These are phyloP conservation scores for Candida sanyaensis DNA, from an alignment of 1,139 yeast species.

Conservation along the genomic window DNA sequence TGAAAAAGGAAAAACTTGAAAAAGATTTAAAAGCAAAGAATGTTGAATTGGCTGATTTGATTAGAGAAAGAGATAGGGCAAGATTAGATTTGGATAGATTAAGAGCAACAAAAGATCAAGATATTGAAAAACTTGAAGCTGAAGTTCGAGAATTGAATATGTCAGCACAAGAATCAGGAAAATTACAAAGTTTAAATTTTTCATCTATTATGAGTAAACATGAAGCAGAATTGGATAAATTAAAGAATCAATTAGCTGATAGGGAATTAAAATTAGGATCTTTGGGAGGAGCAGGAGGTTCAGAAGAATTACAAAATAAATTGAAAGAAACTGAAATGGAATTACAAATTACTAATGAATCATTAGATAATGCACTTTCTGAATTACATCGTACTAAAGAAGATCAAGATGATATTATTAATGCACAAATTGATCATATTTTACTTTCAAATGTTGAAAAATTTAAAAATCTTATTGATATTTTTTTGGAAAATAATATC, in stretches of 20 bases:
- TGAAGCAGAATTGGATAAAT: conserved; percentile 51
- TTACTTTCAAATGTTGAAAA: conserved; percentile 51
- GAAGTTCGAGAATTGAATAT: conserved; percentile 65
- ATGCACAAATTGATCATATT: conserved; percentile 61
- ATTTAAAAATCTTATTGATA: conserved; percentile 64
- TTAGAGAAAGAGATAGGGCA: conserved; percentile 88
- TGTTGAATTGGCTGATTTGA: conserved; percentile 84
- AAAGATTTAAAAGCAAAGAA: conserved; percentile 84
- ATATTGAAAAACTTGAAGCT: conserved; percentile 66
- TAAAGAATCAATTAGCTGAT: conserved; percentile 38
- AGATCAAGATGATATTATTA: conserved; percentile 55
- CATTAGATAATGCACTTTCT: conserved; percentile 71
- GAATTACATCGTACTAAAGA: conserved; percentile 60
- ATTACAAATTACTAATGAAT: conserved; percentile 75
- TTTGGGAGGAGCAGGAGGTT: conserved; percentile 22
- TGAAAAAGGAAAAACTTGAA: conserved; percentile 80
- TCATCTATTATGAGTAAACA: conserved; percentile 64
- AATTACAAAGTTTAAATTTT: conserved; percentile 67
- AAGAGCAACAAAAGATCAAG: conserved; percentile 66
- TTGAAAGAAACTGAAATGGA: conserved; percentile 76
- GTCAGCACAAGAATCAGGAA: conserved; percentile 63
- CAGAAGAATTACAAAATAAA: conserved; percentile 42
- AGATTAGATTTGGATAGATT: conserved; percentile 78
- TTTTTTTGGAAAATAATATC: conserved; percentile 68
- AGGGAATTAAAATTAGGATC: conserved; percentile 23